These are phyloP conservation scores for Fusarium sp. DNA, from an alignment of 2,329 filamentous ascomycete species.

Conservation along the genomic window DNA sequence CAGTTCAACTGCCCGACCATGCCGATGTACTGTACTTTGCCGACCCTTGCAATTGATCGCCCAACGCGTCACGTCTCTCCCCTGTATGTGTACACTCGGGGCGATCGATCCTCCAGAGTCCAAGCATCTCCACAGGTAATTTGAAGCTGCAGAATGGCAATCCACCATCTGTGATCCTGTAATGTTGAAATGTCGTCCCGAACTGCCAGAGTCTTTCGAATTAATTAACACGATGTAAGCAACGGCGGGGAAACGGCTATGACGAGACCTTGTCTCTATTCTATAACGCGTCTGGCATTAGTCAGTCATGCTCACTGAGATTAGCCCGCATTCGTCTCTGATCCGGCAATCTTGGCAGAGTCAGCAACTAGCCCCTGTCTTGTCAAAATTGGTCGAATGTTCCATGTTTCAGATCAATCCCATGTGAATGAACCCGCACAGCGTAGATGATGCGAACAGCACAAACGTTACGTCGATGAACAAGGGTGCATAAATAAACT, in stretches of 20 bases:
- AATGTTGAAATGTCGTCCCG: constrained; percentile 24
- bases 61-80: constrained; percentile 35
- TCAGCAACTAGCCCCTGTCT: constrained; percentile 5
- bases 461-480: not conserved
- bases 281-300: constrained; percentile 16
- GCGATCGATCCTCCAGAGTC: constrained; percentile 30
- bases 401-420: constrained; percentile 34
- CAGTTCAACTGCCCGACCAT: not conserved
- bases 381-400: constrained; percentile 19
- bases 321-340: constrained; percentile 13
- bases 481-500: constrained; percentile 1
- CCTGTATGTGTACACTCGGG: constrained; percentile 16
- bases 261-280: constrained; percentile 16
- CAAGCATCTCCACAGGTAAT: constrained; percentile 38
- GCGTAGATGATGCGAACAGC: not conserved
- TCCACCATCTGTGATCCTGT: constrained; percentile 28
- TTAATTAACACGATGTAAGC: not conserved
- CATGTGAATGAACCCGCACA: constrained; percentile 7
- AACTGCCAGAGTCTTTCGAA: not conserved
- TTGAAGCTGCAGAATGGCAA: constrained; percentile 28
- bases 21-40: constrained; percentile 20
- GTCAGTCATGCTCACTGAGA: not conserved
- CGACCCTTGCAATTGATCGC: constrained; percentile 28
- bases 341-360: constrained; percentile 13
- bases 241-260: constrained; percentile 1